Evolutionary conservation across 345 rosid genomes (phyloP).

Genomic region (Aquilaria malaccensis): DNA sequence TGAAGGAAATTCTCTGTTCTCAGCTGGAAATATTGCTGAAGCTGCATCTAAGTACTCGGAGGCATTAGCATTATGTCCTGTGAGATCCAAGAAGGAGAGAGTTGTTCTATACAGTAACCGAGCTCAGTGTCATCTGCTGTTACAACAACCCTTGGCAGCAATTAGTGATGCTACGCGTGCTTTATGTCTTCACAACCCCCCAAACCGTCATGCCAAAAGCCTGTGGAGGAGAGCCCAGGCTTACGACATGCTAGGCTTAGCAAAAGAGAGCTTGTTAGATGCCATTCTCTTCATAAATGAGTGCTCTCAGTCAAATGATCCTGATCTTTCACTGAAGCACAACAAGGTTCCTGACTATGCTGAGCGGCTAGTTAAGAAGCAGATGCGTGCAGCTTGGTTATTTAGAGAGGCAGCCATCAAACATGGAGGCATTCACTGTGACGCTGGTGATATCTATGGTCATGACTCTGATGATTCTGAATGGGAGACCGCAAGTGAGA

Average conservation of each 20-base stretch:
- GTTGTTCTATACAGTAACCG: conserved; percentile 92
- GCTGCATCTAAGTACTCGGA: conserved; percentile 93
- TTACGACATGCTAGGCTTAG: conserved; percentile 89
- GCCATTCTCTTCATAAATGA: conserved; percentile 96
- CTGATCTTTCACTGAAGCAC: conserved; percentile 83
- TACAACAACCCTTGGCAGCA: conserved; percentile 90
- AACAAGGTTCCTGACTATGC: conserved; percentile 99
- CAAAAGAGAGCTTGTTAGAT: conserved; percentile 94
- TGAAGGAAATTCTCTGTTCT: conserved; percentile 95
- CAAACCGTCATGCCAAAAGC: conserved; percentile 91
- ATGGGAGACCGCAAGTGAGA: conserved; percentile 98
- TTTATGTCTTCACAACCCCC: conserved; percentile 78
- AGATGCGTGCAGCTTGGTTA: conserved; percentile 98
- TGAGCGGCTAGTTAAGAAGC: conserved; percentile 92
- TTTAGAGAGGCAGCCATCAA: conserved; percentile 91
- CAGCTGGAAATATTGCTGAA: conserved; percentile 85
- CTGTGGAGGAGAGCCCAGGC: conserved; percentile 99
- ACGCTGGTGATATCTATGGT: conserved; percentile 55
- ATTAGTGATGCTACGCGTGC: conserved; percentile 94
- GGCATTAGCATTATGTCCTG: conserved; percentile 81
- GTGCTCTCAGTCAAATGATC: conserved; percentile 95
- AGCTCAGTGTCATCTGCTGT: conserved; percentile 90
- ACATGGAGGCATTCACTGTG: conserved; percentile 80
- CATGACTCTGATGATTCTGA: conserved; percentile 85
- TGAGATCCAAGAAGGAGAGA: conserved; percentile 94